These are phyloP conservation scores for Endoconidiophora polonica DNA, from an alignment of 2,329 filamentous ascomycete genomes.

Conservation along the genomic window DNA sequence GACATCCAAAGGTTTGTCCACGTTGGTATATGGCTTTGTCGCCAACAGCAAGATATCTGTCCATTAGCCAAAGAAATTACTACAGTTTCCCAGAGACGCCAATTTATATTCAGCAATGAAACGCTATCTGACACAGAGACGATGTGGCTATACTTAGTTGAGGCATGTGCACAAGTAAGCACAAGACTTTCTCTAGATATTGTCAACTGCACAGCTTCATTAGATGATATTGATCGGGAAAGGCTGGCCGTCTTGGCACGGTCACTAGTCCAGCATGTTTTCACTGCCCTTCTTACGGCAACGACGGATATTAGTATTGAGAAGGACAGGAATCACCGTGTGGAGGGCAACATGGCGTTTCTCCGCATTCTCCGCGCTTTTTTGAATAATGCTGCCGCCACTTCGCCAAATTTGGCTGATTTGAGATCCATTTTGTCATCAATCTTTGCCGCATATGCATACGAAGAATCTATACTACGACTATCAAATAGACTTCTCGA, in stretches of 20 bases:
- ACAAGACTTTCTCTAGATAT: conserved; percentile 13
- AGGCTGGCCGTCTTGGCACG: conserved; percentile 54
- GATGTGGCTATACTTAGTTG: conserved; percentile 45
- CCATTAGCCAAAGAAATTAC: background rate
- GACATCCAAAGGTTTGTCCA: conserved; percentile 77
- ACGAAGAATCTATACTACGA: conserved; percentile 76
- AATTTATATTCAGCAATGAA: conserved; percentile 17
- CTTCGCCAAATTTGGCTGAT: conserved; percentile 74
- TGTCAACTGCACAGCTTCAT: conserved; percentile 13
- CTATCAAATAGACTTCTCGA: conserved; percentile 79
- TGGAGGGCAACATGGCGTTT: conserved; percentile 55
- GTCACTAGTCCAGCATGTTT: conserved; percentile 71
- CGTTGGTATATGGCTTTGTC: conserved; percentile 91
- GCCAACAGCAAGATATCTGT: conserved; percentile 42
- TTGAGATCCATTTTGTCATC: conserved; percentile 70
- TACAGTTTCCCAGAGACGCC: background rate
- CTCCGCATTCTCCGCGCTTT: conserved; percentile 80
- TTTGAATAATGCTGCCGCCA: conserved; percentile 61
- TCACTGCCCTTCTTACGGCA: conserved; percentile 67
- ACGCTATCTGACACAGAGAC: conserved; percentile 35
- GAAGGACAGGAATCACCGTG: conserved; percentile 4
- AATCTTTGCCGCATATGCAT: conserved; percentile 89
- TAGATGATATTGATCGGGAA: conserved; percentile 31
- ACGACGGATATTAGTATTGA: conserved; percentile 27
- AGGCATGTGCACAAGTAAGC: conserved; percentile 42